Conservation (phyloP, 2,329 filamentous ascomycete genomes). For the Colletotrichum simmondsii region DNA sequence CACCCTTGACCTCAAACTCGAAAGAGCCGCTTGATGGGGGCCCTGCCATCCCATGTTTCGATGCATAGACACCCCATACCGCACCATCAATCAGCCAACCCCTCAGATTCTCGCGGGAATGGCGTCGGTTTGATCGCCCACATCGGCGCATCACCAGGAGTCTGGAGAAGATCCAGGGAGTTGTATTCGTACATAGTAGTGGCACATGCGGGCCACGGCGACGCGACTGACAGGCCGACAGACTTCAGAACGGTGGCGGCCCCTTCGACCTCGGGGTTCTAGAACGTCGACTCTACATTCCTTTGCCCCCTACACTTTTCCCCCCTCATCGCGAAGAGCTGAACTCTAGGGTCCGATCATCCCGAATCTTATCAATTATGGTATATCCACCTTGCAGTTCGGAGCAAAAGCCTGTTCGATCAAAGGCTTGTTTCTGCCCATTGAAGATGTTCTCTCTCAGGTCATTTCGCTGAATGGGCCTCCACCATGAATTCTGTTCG, state of each 20-base stretch:
- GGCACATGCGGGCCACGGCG: too few relatives aligned
- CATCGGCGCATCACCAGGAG: conserved; percentile 17
- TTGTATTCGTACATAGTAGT: too few relatives aligned
- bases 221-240: background rate
- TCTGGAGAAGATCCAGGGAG: background rate
- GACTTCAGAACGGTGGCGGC: background rate
- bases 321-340: conserved; percentile 4
- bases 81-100: background rate
- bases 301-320: conserved; percentile 1
- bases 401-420: background rate
- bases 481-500: background rate
- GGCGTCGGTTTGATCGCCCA: conserved; percentile 26
- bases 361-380: conserved; percentile 11
- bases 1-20: background rate
- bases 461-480: too few relatives aligned
- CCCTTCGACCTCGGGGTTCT: conserved; percentile 4
- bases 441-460: background rate
- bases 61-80: background rate
- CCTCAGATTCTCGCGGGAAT: conserved; percentile 10
- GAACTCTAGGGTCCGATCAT: background rate
- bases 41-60: conserved; percentile 20
- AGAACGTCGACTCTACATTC: conserved; percentile 1
- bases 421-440: background rate
- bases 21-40: background rate
- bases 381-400: background rate